Percentiles rank a stretch among this genome's conserved stretches.
phyloP scores from a whole-genome alignment of 2,329 filamentous ascomycete species.

The Ascochyta lentis region DNA sequence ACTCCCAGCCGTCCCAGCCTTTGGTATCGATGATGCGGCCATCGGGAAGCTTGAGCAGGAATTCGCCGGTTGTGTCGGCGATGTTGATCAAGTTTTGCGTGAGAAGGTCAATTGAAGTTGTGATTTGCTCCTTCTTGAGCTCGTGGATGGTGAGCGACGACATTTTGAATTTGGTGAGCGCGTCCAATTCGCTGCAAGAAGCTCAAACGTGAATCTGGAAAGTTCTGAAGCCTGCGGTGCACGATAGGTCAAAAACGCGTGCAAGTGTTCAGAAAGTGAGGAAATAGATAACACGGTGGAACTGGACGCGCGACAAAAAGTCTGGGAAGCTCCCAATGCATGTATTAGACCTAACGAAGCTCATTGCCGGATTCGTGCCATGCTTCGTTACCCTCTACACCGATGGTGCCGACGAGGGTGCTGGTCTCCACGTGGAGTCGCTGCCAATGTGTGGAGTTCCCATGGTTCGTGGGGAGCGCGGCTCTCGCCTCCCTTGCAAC shows the following conservation, averaged over 20 bases:
- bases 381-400: slow-evolving; percentile 29
- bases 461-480: slow-evolving; percentile 21
- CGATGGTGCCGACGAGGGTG: slow-evolving; percentile 18
- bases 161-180: slow-evolving; percentile 24
- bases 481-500: slow-evolving; percentile 15
- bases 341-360: slow-evolving; percentile 8
- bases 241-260: not conserved
- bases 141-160: slow-evolving; percentile 53
- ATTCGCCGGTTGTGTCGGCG: slow-evolving; percentile 75
- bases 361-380: slow-evolving; percentile 26
- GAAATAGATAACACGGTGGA: slow-evolving; percentile 5
- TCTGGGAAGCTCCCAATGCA: slow-evolving; percentile 20
- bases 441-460: slow-evolving; percentile 26
- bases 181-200: not conserved
- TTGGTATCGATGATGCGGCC: slow-evolving; percentile 83
- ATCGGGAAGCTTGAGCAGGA: slow-evolving; percentile 73
- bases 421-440: slow-evolving; percentile 28
- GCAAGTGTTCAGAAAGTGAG: not conserved
- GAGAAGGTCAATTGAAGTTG: slow-evolving; percentile 67
- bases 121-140: slow-evolving; percentile 54
- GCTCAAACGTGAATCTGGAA: not conserved
- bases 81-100: slow-evolving; percentile 80
- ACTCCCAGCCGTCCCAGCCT: slow-evolving; percentile 84
- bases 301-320: slow-evolving; percentile 14
- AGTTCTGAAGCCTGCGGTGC: not conserved